Evolutionary conservation across 192 early-diverging fungal genomes (phyloP), one percentile per base, ranked within the genome.

Genomic region (Rhizophagus clarus): DNA sequence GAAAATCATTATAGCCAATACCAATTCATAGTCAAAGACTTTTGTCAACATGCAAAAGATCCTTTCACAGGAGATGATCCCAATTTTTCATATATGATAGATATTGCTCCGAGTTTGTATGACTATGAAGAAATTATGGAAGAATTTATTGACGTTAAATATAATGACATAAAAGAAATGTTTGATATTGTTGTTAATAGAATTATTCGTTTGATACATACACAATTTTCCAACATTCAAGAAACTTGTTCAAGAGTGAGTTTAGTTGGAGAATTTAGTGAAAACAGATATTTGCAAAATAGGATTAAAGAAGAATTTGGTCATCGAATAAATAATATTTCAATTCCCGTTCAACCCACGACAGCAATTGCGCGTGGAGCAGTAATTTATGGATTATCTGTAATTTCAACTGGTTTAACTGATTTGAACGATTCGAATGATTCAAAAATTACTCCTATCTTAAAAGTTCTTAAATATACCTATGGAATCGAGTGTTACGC

Each of bases 141-240:
- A 82, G 34, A 83, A 85, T 31, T 79, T 77, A 61, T 89, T 86
- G 76, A 79, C 84, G 0, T 84, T 84, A 22, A 83, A 68, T 72
- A 81, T 88, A 26, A 87, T 87, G 78, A 72, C 79, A 26, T 79
- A 80, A 77, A 81, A 80, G 6, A 72, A 77, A 74, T 81, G 42
- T 86, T 82, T 79, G 80, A 84, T 63, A 74, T 76, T 37, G 49
- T 84, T 51, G 74, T 82, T 72, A 61, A 66, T 1, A 73, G 79
- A 67, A 79, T 86, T 76, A 31, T 83, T 63, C 77, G 79, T 45
- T 56, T 85, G 64, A 83, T 85, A 26, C 80, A 81, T 69, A 76
- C 79, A 37, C 84, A 85, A 63, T 15, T 83, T 45, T 75, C 75
- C 29, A 77, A 85, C 49, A 62, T 62, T 32, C 8, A 66, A 61